Evolutionary conservation across 129 eudicot species (phyloP), one percentile per base, ranked within the genome.

Genomic region (Heracleum sosnowskyi): DNA sequence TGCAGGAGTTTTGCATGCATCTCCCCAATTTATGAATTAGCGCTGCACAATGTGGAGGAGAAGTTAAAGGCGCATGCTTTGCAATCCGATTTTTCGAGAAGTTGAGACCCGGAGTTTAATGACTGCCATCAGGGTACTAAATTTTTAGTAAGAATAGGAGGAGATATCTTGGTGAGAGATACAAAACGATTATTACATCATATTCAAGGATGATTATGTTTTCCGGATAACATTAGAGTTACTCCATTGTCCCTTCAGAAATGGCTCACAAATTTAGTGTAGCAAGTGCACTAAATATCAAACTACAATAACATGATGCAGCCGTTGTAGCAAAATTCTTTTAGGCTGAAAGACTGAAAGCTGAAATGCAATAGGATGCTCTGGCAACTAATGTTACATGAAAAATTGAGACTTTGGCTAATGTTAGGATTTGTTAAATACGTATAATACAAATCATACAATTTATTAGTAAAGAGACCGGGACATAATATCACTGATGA

Each of bases 201-300:
- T 42, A 81, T 90, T 88, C 49, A 73, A 75, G 74, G 79, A 87
- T 42, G 12, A 93, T 91, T 40, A 63, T 90, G 93, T 79, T 90
- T 93, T 76, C 90, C 91, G 76, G 90, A 89, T 76, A 92, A 92
- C 88, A 90, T 78, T 90, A 96, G 97, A 84, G 44, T 76, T 79
- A 76, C 79, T 4, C 31, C 20, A 33, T 18, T 24, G 69, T 24
- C 8, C 62, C 62, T 51, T 1, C 0, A 11, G 47, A 44, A 2
- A 44, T 44, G 15, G 16, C 47, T 44, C 47, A 11, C 47, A 16
- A 17, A 47, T 47, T 11, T 13, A 47, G 13, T 13, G 13, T 42
- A 42, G 13, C 45, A 8, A 40, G 42, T 40, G 39, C 8, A 1
- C 15, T 42, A 2, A 42, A 42, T 42, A 42, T 42, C 10, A 41